Percentiles rank a stretch among this genome's conserved stretches.
Conservation (phyloP, 805 yeast species). For the Saccharomycopsis babjevae region DNA sequence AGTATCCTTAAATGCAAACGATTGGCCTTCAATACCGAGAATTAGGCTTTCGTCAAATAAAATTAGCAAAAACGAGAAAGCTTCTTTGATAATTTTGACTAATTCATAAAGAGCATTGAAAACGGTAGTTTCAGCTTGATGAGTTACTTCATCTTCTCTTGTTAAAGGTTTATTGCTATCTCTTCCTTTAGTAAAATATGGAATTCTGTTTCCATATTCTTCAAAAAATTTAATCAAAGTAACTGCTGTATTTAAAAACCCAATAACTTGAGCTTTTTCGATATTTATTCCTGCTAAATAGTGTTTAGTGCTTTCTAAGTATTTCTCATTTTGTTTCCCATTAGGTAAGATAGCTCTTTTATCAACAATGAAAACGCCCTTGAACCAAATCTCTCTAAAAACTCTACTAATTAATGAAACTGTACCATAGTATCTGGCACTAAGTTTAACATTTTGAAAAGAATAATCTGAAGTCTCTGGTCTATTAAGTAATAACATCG, state of each 20-base stretch:
- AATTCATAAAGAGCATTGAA: constrained; percentile 67
- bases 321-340: constrained; percentile 25
- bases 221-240: constrained; percentile 36
- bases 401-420: constrained; percentile 70
- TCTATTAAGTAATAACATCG: constrained; percentile 6
- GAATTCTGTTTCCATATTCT: constrained; percentile 33
- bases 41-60: constrained; percentile 59
- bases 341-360: constrained; percentile 27
- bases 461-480: constrained; percentile 30
- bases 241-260: constrained; percentile 36
- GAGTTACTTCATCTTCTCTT: constrained; percentile 46
- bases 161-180: constrained; percentile 8
- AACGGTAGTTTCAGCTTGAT: constrained; percentile 88
- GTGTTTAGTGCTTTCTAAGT: constrained; percentile 30
- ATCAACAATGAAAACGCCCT: constrained; percentile 45
- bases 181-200: constrained; percentile 26
- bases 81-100: constrained; percentile 74
- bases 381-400: constrained; percentile 71
- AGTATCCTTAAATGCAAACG: constrained; percentile 43
- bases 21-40: constrained; percentile 24
- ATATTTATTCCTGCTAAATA: constrained; percentile 28
- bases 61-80: constrained; percentile 76
- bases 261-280: constrained; percentile 35
- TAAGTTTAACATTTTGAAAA: constrained; percentile 70
- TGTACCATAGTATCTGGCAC: constrained; percentile 87